Percentiles rank a stretch among this genome's conserved stretches.
These are phyloP conservation scores for Spinacia oleracea DNA, from an alignment of 179 eudicot genomes.

Conservation along the genomic window DNA sequence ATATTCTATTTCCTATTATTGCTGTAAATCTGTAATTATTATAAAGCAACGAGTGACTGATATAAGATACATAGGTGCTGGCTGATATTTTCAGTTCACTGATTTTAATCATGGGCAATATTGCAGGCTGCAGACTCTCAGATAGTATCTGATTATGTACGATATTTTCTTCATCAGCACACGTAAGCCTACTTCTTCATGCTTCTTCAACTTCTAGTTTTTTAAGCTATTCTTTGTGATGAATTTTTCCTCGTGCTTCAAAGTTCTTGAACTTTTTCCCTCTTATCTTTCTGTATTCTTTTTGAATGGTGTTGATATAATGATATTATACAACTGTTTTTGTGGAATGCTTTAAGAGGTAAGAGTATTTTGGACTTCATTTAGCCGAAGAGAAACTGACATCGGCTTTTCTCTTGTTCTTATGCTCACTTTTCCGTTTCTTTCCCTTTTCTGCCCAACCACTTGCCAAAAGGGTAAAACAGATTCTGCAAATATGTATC, in stretches of 20 bases:
- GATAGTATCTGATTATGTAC: slow-evolving; percentile 89
- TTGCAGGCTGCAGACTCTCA: slow-evolving; percentile 98
- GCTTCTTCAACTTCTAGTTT: slow-evolving; percentile 10
- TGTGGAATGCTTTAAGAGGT: not conserved
- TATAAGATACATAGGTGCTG: not conserved
- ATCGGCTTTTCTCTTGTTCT: not conserved
- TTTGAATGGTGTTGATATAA: not conserved
- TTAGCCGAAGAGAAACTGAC: not conserved
- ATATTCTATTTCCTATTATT: not conserved
- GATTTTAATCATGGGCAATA: slow-evolving; percentile 18
- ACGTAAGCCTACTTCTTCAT: slow-evolving; percentile 64
- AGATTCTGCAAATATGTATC: not conserved
- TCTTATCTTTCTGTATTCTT: not conserved
- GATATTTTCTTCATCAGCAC: slow-evolving; percentile 94
- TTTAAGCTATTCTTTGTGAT: not conserved
- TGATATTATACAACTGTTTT: not conserved
- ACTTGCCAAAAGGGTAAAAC: not conserved
- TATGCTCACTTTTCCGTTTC: not conserved
- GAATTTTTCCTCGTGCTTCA: not conserved
- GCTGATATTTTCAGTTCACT: not conserved
- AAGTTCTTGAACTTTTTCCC: not conserved
- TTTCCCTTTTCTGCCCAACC: not conserved
- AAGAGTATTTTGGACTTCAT: not conserved
- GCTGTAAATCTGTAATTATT: not conserved
- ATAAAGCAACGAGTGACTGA: not conserved